Percentiles rank a stretch among this genome's conserved stretches.
These are phyloP conservation scores for Komagataella ulmi DNA, from an alignment of 805 yeast genomes.

Conservation along the genomic window DNA sequence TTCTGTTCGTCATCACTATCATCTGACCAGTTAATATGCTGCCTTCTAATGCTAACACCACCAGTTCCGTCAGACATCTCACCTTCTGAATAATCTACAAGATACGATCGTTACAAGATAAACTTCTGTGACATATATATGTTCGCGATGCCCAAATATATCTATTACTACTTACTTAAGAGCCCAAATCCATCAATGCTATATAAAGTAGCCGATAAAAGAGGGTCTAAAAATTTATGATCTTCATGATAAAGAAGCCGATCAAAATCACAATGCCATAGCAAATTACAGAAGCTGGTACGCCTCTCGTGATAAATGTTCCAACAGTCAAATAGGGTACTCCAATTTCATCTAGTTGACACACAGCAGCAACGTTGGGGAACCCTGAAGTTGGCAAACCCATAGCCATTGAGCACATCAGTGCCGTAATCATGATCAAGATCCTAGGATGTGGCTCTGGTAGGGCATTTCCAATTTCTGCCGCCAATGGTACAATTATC, in stretches of 20 bases:
- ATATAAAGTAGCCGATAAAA: background rate
- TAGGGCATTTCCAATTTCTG: conserved; percentile 71
- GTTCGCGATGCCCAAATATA: background rate
- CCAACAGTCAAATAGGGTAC: conserved; percentile 79
- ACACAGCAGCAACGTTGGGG: conserved; percentile 95
- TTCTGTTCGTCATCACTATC: background rate
- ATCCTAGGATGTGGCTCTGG: conserved; percentile 77
- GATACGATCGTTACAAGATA: background rate
- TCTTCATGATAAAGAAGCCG: conserved; percentile 63
- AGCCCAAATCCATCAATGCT: background rate
- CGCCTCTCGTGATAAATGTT: conserved; percentile 82
- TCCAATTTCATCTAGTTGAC: conserved; percentile 87
- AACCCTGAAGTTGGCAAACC: conserved; percentile 96
- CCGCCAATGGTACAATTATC: conserved; percentile 81
- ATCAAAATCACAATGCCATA: conserved; percentile 62
- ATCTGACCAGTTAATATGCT: conserved; percentile 1
- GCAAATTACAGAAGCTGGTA: conserved; percentile 71
- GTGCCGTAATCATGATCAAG: conserved; percentile 50
- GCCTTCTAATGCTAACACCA: background rate
- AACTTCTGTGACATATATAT: no score
- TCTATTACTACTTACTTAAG: background rate
- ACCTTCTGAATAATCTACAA: background rate
- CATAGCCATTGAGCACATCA: conserved; percentile 90
- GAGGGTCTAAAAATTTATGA: conserved; percentile 31
- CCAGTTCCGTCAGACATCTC: background rate